phyloP scores from a whole-genome alignment of 2,329 filamentous ascomycete genomes.

The Xenoacremonium recifei region DNA sequence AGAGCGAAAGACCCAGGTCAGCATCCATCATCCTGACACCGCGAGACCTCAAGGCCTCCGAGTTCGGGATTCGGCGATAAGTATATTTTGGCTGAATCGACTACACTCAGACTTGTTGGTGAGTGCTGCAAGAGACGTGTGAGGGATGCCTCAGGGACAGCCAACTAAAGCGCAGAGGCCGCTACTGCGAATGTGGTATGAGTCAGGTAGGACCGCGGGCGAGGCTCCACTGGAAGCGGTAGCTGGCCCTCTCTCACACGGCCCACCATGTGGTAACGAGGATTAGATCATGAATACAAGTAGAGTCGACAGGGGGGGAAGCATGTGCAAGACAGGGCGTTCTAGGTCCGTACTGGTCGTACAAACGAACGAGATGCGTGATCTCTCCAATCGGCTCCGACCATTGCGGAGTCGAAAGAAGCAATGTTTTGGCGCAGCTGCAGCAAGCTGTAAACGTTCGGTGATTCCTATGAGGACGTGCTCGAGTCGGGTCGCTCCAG shows the following conservation, averaged over 20 bases:
- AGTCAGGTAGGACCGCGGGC: constrained; percentile 12
- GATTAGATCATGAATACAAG: constrained; percentile 6
- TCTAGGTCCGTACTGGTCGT: too few species aligned
- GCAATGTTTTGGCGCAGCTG: background rate
- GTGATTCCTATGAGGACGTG: too few species aligned
- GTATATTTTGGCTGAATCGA: too few species aligned
- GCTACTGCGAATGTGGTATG: constrained; percentile 10
- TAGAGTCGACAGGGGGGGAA: background rate
- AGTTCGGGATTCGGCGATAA: too few species aligned
- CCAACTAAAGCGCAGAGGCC: background rate
- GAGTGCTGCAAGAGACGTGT: too few species aligned
- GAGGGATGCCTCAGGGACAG: too few species aligned
- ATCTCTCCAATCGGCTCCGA: background rate
- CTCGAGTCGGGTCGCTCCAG: too few species aligned
- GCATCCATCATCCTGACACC: too few species aligned
- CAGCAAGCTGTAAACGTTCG: background rate
- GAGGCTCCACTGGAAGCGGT: constrained; percentile 5
- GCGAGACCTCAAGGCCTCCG: too few species aligned
- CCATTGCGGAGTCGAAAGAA: background rate
- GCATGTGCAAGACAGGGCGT: too few species aligned
- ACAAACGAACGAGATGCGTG: background rate
- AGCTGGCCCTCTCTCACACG: constrained; percentile 3
- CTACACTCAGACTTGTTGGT: too few species aligned
- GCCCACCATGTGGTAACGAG: constrained; percentile 12
- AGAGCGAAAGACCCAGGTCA: too few species aligned